Evolutionary conservation across 2,329 filamentous ascomycete species (phyloP), one percentile per base, ranked within the genome.

Genomic region (Monilinia vaccinii-corymbosi): DNA sequence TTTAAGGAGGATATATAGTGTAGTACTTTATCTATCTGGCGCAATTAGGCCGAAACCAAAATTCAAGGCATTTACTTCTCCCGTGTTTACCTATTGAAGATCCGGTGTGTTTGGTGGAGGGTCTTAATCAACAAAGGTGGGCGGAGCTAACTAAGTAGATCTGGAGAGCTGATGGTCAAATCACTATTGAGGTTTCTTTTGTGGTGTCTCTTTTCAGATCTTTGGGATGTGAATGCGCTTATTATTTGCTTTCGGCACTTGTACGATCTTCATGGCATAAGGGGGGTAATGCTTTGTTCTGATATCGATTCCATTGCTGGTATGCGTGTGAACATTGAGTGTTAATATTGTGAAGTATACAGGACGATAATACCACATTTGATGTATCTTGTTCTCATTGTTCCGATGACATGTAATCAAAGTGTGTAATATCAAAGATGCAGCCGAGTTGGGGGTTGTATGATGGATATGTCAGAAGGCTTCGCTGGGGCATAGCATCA

Each of bases 21-120:
- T 32, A 21, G 53, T 14, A 56, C 21, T 56, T 48, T 46, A 34
- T 47, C 42, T 56, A 56, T 47, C 11, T 36, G 31, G 42, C 47
- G 53, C 34, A n/a, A 18, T 46, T 56, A 18, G 23, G 25, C 42
- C 53, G 25, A 48, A 46, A 46, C 53, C 36, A 56, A 56, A 56
- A 56, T 56, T 14, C 25, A 56, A 46, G 42, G 21, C 28, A 47
- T 46, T 48, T 28, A 46, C 32, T 48, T 48, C 16, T 36, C 25
- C 21, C 36, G 40, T 34, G 21, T 48, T 56, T 11, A 36, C 42
- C 10, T 36, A 25, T 36, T 14, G 42, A 56, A 46, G 38, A 32
- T 28, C 21, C 2, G 28, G n/a, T 55, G n/a, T 21, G 40, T 23
- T 21, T 7, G 14, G 18, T 13, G 14, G 18, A 18, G 38, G 13